phyloP scores from a whole-genome alignment of 306 rosid genomes.

The Sindora glabra region DNA sequence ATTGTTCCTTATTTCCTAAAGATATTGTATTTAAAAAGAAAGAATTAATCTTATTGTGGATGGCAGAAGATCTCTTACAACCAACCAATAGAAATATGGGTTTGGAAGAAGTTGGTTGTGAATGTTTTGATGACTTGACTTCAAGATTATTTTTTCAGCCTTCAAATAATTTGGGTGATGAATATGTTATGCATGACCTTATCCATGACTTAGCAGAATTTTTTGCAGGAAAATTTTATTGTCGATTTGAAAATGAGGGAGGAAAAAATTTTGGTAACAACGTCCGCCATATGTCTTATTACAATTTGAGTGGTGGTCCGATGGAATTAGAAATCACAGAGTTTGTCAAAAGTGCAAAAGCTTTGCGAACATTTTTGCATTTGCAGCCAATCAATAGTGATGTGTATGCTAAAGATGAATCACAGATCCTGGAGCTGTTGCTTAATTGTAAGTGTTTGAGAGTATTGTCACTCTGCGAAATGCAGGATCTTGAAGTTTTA shows the following conservation, averaged over 20 bases:
- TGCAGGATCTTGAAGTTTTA: too few species aligned
- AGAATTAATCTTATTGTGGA: not conserved
- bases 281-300: too few species aligned
- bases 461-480: not conserved
- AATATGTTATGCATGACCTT: slow-evolving; percentile 16
- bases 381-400: too few species aligned
- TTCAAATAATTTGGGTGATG: too few species aligned
- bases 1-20: not conserved
- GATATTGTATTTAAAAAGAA: not conserved
- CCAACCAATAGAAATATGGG: not conserved
- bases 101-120: not conserved
- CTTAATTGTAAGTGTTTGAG: not conserved
- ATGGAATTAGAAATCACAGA: too few species aligned
- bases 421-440: too few species aligned
- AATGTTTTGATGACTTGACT: not conserved
- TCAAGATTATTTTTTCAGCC: not conserved
- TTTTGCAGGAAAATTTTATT: not conserved
- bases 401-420: too few species aligned
- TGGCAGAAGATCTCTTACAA: not conserved
- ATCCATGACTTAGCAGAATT: slow-evolving; percentile 7
- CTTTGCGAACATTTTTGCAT: too few species aligned
- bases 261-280: too few species aligned
- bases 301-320: too few species aligned
- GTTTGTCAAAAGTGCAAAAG: too few species aligned
- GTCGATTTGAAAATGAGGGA: too few species aligned